Conservation (phyloP, 345 rosid species). For the Ceriops decandra region DNA sequence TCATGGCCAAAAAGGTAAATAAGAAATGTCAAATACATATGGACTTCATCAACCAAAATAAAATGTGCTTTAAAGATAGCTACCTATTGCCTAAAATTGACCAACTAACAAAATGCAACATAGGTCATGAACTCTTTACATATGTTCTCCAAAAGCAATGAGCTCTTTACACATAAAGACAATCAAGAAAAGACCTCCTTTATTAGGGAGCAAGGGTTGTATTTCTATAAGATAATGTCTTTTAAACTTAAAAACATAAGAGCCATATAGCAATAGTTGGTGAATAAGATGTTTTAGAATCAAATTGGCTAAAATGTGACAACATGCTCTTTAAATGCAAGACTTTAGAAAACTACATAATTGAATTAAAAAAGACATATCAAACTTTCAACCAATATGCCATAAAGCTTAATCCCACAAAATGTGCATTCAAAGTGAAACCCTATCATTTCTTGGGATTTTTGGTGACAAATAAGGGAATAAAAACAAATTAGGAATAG, state of each 20-base stretch:
- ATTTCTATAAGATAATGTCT: background rate
- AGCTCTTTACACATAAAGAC: background rate
- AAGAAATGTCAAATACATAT: background rate
- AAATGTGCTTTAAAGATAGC: background rate
- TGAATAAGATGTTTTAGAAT: background rate
- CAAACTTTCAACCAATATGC: no score
- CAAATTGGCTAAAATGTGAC: background rate
- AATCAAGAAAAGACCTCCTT: background rate
- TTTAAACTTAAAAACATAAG: background rate
- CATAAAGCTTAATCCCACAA: no score
- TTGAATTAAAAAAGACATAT: no score
- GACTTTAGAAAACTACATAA: accelerated
- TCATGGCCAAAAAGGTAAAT: background rate
- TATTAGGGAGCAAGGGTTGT: background rate
- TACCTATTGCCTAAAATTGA: background rate
- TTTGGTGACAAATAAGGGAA: no score
- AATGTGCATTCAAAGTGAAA: no score
- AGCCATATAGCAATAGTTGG: background rate
- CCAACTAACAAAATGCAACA: background rate
- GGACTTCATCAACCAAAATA: background rate
- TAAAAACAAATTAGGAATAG: no score
- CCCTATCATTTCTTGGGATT: no score
- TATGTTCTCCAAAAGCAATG: background rate
- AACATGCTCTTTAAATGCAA: background rate
- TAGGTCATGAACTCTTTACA: background rate